Percentiles rank a stretch among this genome's conserved stretches.
Evolutionary conservation across 1,139 yeast species (phyloP).

Genomic region (Scheffersomyces titani): DNA sequence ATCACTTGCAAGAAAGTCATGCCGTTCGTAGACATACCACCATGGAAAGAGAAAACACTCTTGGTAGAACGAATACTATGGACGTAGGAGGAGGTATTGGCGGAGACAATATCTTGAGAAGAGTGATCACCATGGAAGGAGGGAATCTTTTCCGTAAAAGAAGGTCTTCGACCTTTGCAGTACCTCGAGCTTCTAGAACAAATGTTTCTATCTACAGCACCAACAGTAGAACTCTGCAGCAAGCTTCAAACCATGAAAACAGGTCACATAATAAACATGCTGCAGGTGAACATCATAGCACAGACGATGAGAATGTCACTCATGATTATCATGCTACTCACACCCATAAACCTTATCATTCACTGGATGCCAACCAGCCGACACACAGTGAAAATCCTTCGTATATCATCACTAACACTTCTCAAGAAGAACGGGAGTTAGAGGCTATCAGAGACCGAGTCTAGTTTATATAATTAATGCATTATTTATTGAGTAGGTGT

Average conservation of each 20-base stretch:
- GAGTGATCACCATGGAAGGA: constrained; percentile 3
- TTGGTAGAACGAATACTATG: constrained; percentile 11
- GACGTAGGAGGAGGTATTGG: constrained; percentile 5
- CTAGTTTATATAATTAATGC: background rate
- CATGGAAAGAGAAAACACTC: constrained; percentile 20
- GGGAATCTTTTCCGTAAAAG: constrained; percentile 2
- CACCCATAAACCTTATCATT: background rate
- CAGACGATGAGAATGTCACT: background rate
- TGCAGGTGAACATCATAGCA: background rate
- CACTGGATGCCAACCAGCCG: background rate
- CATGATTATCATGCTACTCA: background rate
- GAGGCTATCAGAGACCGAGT: background rate
- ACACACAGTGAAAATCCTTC: background rate
- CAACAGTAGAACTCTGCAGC: background rate
- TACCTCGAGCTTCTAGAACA: background rate
- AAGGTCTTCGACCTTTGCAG: constrained; percentile 1
- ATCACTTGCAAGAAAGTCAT: constrained; percentile 63
- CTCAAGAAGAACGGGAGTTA: background rate
- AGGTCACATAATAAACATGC: background rate
- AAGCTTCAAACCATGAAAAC: background rate
- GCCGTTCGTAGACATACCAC: constrained; percentile 42
- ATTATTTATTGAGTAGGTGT: background rate
- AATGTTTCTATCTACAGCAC: background rate
- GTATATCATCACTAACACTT: background rate
- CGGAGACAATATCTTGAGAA: constrained; percentile 6